Evolutionary conservation across 352 stramenopile genomes (phyloP), one percentile per base, ranked within the genome.

Genomic region (Thraustochytrium sp.): DNA sequence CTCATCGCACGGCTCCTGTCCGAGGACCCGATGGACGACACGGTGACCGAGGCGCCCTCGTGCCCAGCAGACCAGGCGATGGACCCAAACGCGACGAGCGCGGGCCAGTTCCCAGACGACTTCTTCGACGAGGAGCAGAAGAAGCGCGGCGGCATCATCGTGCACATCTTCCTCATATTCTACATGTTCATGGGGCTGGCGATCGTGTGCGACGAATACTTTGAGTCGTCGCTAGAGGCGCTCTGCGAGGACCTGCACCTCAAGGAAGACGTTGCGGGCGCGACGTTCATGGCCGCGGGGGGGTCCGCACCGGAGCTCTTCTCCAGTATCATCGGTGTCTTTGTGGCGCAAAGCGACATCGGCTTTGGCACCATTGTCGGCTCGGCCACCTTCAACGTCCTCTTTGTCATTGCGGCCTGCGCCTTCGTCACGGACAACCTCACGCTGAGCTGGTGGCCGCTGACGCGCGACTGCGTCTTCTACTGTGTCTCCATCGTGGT

Each of bases 161-260:
- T 92, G 31, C 92, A 94, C 84, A 86, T 94, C 40, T 85, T 88
- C 38, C 85, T 85, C n/a, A 86, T 94, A 46, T 85, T 92, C 40
- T 94, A 94, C 85, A 87, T 92, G 59, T 95, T 95, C 85, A 87
- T 95, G 38, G 90, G 89, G 44, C 90, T 95, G 59, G 92, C 92
- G 56, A 93, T 95, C 87, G 92, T 95, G 44, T 93, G 89, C 73
- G 92, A 95, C 85, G 92, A 95, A 85, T 95, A 94, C 86, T 93
- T 95, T 53, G 91, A 94, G 40, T 87, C 90, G 13, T 76, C 91
- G 31, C 87, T 95, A 23, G 90, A 95, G 80, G 89, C 89, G 5
- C 86, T 89, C 29, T 65, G 48, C 40, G 85, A 87, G 23, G 68
- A 85, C 8, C 54, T 85, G 5, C 38, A 89, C n/a, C 40, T 84